Conservation (phyloP, 192 early-diverging fungal genomes). For the Lobosporangium transversale region DNA sequence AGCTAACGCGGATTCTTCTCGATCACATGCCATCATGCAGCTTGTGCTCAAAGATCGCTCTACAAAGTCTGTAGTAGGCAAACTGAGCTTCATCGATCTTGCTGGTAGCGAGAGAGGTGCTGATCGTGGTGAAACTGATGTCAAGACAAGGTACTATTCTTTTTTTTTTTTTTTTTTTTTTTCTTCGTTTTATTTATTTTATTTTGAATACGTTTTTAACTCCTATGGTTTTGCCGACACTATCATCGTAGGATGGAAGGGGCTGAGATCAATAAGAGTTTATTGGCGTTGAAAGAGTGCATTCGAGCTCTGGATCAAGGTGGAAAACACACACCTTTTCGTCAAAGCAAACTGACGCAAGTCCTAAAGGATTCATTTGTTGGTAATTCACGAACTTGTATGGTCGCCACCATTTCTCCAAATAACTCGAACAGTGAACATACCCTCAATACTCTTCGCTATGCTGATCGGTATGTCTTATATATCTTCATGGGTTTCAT, state of each 20-base stretch:
- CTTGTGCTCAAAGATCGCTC: conserved; percentile 79
- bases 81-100: conserved; percentile 97
- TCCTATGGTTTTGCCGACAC: too few relatives aligned
- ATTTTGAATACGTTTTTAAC: too few relatives aligned
- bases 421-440: conserved; percentile 96
- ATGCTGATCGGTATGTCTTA: conserved; percentile 82
- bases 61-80: conserved; percentile 61
- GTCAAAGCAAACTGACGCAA: conserved; percentile 97
- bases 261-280: conserved; percentile 98
- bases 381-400: conserved; percentile 97
- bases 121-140: conserved; percentile 93
- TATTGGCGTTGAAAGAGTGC: conserved; percentile 97
- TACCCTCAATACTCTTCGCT: conserved; percentile 95
- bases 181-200: too few relatives aligned
- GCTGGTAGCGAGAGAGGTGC: conserved; percentile 98
- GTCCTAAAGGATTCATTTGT: conserved; percentile 98
- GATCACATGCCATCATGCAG: conserved; percentile 98
- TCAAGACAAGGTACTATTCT: conserved; percentile 80
- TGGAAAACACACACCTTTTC: conserved; percentile 96
- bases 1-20: conserved; percentile 94
- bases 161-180: too few relatives aligned
- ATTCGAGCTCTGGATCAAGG: conserved; percentile 96
- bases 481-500: neutral
- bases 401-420: conserved; percentile 98
- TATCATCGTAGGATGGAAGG: conserved; percentile 99